Percentiles rank a stretch among this genome's conserved stretches.
Conservation (phyloP, 805 yeast species). For the Maudiozyma serrabonitensis region DNA sequence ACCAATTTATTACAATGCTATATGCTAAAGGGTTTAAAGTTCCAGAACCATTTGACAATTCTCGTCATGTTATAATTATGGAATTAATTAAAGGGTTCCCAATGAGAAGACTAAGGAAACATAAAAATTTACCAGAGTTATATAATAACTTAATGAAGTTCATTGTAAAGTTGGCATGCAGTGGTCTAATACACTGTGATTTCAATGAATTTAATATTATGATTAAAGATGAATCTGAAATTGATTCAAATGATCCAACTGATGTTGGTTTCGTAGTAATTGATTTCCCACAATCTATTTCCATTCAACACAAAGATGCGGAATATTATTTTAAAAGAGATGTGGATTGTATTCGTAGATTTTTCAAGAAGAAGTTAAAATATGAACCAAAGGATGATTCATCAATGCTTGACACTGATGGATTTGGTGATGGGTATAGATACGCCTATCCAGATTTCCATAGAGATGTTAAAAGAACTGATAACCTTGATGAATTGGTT, state of each 20-base stretch:
- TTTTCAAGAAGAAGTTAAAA: constrained; percentile 68
- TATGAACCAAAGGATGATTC: constrained; percentile 62
- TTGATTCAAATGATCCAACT: constrained; percentile 33
- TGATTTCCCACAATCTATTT: constrained; percentile 97
- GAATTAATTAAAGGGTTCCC: constrained; percentile 83
- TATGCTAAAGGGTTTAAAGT: constrained; percentile 70
- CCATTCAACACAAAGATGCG: constrained; percentile 86
- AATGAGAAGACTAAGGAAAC: constrained; percentile 72
- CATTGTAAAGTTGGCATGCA: constrained; percentile 70
- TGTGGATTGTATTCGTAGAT: constrained; percentile 78
- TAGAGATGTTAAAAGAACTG: constrained; percentile 62
- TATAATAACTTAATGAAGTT: constrained; percentile 84
- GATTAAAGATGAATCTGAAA: constrained; percentile 48
- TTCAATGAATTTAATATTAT: constrained; percentile 94
- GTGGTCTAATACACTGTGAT: constrained; percentile 94
- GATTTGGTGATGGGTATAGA: constrained; percentile 71
- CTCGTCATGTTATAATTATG: constrained; percentile 91
- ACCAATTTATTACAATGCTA: constrained; percentile 72
- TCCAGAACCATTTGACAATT: constrained; percentile 80
- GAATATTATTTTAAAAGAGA: constrained; percentile 83
- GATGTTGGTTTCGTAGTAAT: constrained; percentile 78
- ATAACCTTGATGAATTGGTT: constrained; percentile 71
- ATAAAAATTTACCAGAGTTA: constrained; percentile 53
- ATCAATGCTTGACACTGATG: constrained; percentile 67
- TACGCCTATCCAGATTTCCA: constrained; percentile 70